These are phyloP conservation scores for Hypoxylon subgilvum DNA, from an alignment of 495 filamentous ascomycete species.

Conservation along the genomic window DNA sequence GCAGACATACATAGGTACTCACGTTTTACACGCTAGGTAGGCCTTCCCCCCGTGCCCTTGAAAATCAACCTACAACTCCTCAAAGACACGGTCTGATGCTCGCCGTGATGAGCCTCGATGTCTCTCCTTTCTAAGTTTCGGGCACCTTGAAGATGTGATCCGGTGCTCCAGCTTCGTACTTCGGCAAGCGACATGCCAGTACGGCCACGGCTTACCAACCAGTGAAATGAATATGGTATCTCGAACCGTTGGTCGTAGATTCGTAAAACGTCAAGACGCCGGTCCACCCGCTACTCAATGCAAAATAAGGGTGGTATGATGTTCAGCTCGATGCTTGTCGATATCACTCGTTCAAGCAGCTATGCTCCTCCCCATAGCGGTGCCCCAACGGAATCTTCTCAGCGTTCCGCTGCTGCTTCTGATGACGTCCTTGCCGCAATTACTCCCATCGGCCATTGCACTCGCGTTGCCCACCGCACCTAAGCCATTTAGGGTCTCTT, in stretches of 20 bases:
- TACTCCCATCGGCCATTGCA: conserved; percentile 35
- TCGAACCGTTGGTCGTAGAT: conserved; percentile 13
- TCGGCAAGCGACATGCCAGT: conserved; percentile 4
- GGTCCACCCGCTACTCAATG: conserved; percentile 5
- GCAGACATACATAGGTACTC: conserved; percentile 7
- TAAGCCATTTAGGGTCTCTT: conserved; percentile 57
- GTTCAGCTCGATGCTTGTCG: background rate
- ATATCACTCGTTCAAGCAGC: conserved; percentile 40
- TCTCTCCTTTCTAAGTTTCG: conserved; percentile 2
- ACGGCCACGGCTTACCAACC: background rate
- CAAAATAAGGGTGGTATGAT: conserved; percentile 16
- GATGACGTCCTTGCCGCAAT: conserved; percentile 53
- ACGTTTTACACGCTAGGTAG: background rate
- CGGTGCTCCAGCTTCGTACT: conserved; percentile 6
- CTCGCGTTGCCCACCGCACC: conserved; percentile 50
- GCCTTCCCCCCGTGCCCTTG: background rate
- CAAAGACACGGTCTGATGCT: background rate
- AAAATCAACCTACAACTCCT: conserved; percentile 20
- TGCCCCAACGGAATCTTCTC: conserved; percentile 56
- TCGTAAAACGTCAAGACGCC: conserved; percentile 29
- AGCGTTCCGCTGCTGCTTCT: conserved; percentile 48
- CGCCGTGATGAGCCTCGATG: background rate
- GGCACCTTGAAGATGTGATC: conserved; percentile 6
- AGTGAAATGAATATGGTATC: conserved; percentile 7
- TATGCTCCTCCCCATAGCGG: conserved; percentile 47